Evolutionary conservation across 106 monocot genomes (phyloP).

Genomic region (Ottelia alismoides): DNA sequence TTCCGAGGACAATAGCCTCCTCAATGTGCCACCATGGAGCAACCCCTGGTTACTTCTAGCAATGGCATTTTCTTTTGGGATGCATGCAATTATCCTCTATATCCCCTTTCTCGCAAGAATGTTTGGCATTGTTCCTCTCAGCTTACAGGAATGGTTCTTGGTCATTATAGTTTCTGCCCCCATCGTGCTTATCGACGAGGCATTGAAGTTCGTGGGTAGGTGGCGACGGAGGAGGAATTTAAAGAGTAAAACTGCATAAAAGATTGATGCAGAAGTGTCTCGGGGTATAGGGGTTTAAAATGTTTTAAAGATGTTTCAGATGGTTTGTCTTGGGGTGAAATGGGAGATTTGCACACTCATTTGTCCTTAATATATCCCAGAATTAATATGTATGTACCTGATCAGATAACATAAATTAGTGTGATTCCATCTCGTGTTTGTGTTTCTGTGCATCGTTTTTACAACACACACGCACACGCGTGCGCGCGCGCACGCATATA

Average conservation of each 20-base stretch:
- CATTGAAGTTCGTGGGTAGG: constrained; percentile 57
- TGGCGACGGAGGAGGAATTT: constrained; percentile 5
- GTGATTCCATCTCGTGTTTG: too few species aligned
- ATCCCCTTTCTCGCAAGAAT: constrained; percentile 45
- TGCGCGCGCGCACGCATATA: too few species aligned
- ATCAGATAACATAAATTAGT: too few species aligned
- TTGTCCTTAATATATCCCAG: too few species aligned
- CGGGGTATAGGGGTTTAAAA: too few species aligned
- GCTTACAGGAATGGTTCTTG: constrained; percentile 61
- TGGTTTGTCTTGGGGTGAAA: too few species aligned
- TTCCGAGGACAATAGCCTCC: constrained; percentile 63
- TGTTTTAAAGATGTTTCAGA: too few species aligned
- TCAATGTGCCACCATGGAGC: constrained; percentile 71
- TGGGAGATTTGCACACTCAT: too few species aligned
- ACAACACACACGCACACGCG: too few species aligned
- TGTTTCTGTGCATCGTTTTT: too few species aligned
- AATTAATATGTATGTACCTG: too few species aligned
- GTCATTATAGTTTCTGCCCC: constrained; percentile 54
- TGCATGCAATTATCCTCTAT: constrained; percentile 61
- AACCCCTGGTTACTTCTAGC: constrained; percentile 79
- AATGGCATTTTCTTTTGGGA: constrained; percentile 56
- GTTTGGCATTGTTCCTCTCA: constrained; percentile 68
- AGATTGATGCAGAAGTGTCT: too few species aligned
- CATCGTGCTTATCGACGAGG: constrained; percentile 67
- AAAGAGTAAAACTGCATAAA: constrained; percentile 29